Evolutionary conservation across 1,284 basidiomycete species (phyloP).

Genomic region (Neonothopanus nambi): DNA sequence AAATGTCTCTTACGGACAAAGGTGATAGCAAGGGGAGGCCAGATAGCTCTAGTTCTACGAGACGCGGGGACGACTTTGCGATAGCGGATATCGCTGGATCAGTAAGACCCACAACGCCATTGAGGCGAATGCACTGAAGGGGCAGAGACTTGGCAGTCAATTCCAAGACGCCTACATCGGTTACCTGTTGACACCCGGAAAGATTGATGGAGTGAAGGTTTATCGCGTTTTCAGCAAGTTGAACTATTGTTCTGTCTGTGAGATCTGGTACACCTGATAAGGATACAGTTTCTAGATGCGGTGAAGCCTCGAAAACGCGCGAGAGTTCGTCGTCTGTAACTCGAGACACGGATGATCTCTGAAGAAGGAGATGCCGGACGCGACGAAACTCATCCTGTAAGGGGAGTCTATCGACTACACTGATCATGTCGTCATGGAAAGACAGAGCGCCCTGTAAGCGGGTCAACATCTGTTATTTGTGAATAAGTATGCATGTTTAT

Average conservation of each 20-base stretch:
- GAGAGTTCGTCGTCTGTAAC: conserved; percentile 71
- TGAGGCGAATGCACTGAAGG: conserved; percentile 75
- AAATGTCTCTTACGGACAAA: conserved; percentile 75
- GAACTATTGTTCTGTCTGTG: conserved; percentile 68
- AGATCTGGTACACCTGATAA: conserved; percentile 68
- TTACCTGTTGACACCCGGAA: conserved; percentile 73
- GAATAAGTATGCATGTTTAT: conserved; percentile 7
- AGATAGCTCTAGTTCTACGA: conserved; percentile 84
- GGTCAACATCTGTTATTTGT: conserved; percentile 10
- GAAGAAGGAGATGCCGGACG: conserved; percentile 56
- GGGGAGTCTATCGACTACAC: conserved; percentile 52
- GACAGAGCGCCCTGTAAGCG: conserved; percentile 22
- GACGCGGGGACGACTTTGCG: conserved; percentile 71
- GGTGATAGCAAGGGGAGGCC: conserved; percentile 75
- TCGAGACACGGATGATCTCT: conserved; percentile 27
- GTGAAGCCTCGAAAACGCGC: conserved; percentile 59
- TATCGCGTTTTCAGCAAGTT: conserved; percentile 62
- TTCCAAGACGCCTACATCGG: conserved; percentile 73
- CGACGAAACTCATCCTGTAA: conserved; percentile 53
- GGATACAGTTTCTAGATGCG: conserved; percentile 73
- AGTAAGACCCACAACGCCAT: conserved; percentile 68
- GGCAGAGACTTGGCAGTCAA: conserved; percentile 68
- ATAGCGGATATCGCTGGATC: conserved; percentile 76
- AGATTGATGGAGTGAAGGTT: conserved; percentile 80
- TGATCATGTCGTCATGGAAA: conserved; percentile 55